These are phyloP conservation scores for Eucommia ulmoides DNA, from an alignment of 257 asterid species.

Conservation along the genomic window DNA sequence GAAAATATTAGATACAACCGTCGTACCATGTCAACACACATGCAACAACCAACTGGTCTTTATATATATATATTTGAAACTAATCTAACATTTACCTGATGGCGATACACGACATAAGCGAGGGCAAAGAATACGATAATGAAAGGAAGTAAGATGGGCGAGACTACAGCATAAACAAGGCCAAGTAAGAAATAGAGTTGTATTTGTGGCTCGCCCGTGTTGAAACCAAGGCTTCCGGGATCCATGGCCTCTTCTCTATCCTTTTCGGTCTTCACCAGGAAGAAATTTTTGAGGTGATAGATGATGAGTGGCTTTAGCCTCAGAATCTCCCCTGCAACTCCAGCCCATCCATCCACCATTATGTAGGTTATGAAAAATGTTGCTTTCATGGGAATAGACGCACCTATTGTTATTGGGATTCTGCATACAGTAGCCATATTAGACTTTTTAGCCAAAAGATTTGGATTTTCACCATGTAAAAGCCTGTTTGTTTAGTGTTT, in stretches of 20 bases:
- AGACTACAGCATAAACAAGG: constrained; percentile 82
- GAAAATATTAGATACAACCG: too few species aligned
- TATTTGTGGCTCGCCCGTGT: constrained; percentile 86
- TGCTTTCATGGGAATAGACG: constrained; percentile 91
- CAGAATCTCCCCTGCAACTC: constrained; percentile 80
- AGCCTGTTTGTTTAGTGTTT: too few species aligned
- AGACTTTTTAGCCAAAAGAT: too few species aligned
- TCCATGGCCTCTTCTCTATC: constrained; percentile 95
- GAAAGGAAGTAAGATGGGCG: constrained; percentile 82
- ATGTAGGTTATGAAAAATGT: constrained; percentile 89
- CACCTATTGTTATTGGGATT: constrained; percentile 69
- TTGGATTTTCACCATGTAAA: too few species aligned
- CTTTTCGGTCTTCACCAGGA: constrained; percentile 88
- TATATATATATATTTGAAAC: too few species aligned
- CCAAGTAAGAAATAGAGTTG: constrained; percentile 82
- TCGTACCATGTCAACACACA: too few species aligned
- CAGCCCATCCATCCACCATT: constrained; percentile 99
- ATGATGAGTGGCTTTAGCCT: constrained; percentile 66
- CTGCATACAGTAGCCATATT: constrained; percentile 42
- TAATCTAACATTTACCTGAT: constrained; percentile 87
- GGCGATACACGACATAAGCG: constrained; percentile 79
- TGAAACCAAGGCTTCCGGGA: constrained; percentile 88
- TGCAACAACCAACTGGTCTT: too few species aligned
- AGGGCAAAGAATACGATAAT: constrained; percentile 77
- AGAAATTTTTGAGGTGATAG: constrained; percentile 70